phyloP scores from a whole-genome alignment of 2,329 filamentous ascomycete genomes.

The Neonectria faginata region DNA sequence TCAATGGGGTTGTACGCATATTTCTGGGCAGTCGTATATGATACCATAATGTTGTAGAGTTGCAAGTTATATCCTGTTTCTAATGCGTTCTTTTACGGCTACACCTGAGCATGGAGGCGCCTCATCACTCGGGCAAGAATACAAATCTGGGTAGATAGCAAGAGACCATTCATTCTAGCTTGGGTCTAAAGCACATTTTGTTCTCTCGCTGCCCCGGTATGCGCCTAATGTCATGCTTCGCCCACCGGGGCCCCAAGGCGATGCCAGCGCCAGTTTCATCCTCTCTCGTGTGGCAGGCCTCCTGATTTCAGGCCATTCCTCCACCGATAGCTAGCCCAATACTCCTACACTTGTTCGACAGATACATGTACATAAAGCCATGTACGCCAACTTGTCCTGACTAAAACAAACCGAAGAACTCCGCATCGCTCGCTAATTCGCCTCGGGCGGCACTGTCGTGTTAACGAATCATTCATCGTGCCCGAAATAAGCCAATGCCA shows the following conservation, averaged over 20 bases:
- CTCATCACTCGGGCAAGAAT: not conserved
- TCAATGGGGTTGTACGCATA: not conserved
- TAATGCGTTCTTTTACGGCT: not conserved
- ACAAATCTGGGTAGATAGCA: slow-evolving; percentile 11
- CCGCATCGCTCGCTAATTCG: slow-evolving; percentile 37
- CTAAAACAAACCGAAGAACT: slow-evolving; percentile 30
- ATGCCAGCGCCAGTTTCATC: slow-evolving; percentile 8
- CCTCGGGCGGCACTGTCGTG: slow-evolving; percentile 31
- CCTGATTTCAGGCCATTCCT: not conserved
- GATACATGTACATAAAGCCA: slow-evolving; percentile 33
- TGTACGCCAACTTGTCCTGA: slow-evolving; percentile 28
- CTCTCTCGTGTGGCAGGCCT: not conserved
- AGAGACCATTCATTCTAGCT: slow-evolving; percentile 30
- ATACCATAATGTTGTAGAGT: slow-evolving; percentile 14
- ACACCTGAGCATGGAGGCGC: not conserved
- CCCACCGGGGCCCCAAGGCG: slow-evolving; percentile 3
- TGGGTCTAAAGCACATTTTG: slow-evolving; percentile 16
- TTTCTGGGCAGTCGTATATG: slow-evolving; percentile 9
- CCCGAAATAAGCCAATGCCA: slow-evolving; percentile 6
- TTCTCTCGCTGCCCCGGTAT: slow-evolving; percentile 5
- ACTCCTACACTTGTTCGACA: slow-evolving; percentile 34
- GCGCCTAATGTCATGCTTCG: not conserved
- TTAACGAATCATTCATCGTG: slow-evolving; percentile 16
- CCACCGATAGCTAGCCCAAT: slow-evolving; percentile 19
- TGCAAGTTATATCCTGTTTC: not conserved